These are phyloP conservation scores for Ogataea populi-albae DNA, from an alignment of 805 yeast genomes.

Conservation along the genomic window DNA sequence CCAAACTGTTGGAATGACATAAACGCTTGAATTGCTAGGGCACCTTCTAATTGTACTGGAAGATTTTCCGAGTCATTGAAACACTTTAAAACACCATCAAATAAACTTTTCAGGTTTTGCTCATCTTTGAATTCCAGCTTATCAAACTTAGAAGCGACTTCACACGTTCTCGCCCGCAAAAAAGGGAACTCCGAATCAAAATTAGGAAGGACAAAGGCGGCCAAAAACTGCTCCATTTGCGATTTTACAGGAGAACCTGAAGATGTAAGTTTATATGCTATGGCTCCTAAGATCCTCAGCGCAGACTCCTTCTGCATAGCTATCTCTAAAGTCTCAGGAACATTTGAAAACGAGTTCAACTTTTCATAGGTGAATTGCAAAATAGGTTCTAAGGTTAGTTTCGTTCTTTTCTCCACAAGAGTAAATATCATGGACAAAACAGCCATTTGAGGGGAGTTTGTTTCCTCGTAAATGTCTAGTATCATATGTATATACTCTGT, in stretches of 20 bases:
- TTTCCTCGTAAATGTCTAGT: constrained; percentile 62
- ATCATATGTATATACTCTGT: constrained; percentile 82
- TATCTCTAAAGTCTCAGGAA: constrained; percentile 42
- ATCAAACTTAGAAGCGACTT: constrained; percentile 62
- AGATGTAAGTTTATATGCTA: constrained; percentile 55
- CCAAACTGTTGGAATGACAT: constrained; percentile 62
- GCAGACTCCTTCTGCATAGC: constrained; percentile 77
- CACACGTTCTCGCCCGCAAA: constrained; percentile 72
- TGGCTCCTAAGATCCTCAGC: constrained; percentile 71
- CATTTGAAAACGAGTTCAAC: constrained; percentile 38
- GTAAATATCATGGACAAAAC: constrained; percentile 72
- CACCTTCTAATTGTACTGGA: constrained; percentile 82
- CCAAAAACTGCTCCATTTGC: constrained; percentile 69
- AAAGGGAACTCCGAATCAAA: constrained; percentile 61
- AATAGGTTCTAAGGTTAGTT: constrained; percentile 56
- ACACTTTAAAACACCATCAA: constrained; percentile 45
- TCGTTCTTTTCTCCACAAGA: constrained; percentile 65
- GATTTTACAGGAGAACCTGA: constrained; percentile 54
- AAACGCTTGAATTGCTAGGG: constrained; percentile 81
- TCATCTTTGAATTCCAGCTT: constrained; percentile 50
- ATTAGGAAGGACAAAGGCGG: constrained; percentile 66
- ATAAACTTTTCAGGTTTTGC: constrained; percentile 36
- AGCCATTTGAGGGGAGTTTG: constrained; percentile 70
- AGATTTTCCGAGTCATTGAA: constrained; percentile 49
- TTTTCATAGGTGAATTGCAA: constrained; percentile 56